Evolutionary conservation across 1,284 basidiomycete genomes (phyloP), one percentile per base, ranked within the genome.

Genomic region (Calocybe gambosa): DNA sequence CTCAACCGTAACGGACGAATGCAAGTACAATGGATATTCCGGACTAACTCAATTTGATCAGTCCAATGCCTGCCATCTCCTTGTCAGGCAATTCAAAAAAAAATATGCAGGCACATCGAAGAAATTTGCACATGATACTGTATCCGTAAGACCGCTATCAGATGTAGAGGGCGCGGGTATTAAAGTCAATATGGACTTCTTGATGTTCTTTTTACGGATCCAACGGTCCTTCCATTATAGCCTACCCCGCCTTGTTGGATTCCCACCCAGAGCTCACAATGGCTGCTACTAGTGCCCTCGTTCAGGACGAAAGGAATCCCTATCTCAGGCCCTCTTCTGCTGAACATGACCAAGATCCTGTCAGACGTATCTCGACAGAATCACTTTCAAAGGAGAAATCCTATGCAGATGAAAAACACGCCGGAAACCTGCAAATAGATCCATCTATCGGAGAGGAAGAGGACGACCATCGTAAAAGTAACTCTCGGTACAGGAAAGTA

Each of bases 381-480:
- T 61, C 57, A n/a, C 53, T 58, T 19, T 50, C 55, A 21, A 59
- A 61, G 47, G 64, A 62, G 44, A 63, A 62, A 49, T 45, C 36
- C 15, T 55, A 52, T 38, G 26, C 39, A 5, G 46, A 55, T 12
- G 49, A 55, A 34, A 48, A 53, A 34, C 52, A 26, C 19, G 26
- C 43, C 18, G 37, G 46, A n/a, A 58, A 60, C 42, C 49, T 53
- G 18, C 61, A 64, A 42, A 52, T 52, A 19, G 39, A 52, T 16
- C 29, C 47, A n/a, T 16, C 43, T 15, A 31, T 45, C 4, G 28
- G 38, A 13, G 42, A 42, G 10, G 46, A 46, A n/a, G 42, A 44
- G 36, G 50, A 40, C 3, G 35, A 34, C 3, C 15, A 37, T 41
- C 49, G 56, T 18, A 41, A 49, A 2, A 50, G 55, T 29, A 55